Conservation (phyloP, 371 early-diverging fungal species). For the Circinella umbellata region DNA sequence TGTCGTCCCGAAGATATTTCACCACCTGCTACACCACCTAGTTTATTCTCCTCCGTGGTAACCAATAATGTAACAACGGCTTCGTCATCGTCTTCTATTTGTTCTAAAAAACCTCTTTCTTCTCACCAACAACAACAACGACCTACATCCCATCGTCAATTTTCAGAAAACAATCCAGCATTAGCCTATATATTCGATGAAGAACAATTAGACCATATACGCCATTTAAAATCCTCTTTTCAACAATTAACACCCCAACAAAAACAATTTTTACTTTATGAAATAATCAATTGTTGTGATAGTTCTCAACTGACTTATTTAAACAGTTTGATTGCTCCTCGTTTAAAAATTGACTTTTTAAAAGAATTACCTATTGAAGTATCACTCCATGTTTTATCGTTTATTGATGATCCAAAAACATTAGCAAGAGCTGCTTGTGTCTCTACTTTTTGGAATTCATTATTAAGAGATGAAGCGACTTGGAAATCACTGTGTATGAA, state of each 20-base stretch:
- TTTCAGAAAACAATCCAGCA: constrained; percentile 24
- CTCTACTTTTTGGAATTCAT: constrained; percentile 74
- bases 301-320: constrained; percentile 63
- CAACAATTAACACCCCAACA: constrained; percentile 49
- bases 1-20: constrained; percentile 46
- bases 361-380: constrained; percentile 79
- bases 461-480: constrained; percentile 67
- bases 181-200: constrained; percentile 38
- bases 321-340: constrained; percentile 60
- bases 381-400: constrained; percentile 70
- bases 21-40: constrained; percentile 57
- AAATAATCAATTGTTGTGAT: constrained; percentile 61
- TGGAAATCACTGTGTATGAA: constrained; percentile 58
- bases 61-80: no score
- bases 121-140: constrained; percentile 11
- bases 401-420: constrained; percentile 70
- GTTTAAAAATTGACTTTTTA: constrained; percentile 80
- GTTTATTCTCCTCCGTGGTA: constrained; percentile 26
- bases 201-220: constrained; percentile 41
- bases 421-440: constrained; percentile 78
- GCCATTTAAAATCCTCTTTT: constrained; percentile 46
- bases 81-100: constrained; percentile 21
- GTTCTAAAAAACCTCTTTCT: not conserved
- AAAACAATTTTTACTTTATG: constrained; percentile 46
- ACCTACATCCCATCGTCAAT: constrained; percentile 32